Conservation (phyloP, 2,329 filamentous ascomycete species). For the Endocalyx cinctus region DNA sequence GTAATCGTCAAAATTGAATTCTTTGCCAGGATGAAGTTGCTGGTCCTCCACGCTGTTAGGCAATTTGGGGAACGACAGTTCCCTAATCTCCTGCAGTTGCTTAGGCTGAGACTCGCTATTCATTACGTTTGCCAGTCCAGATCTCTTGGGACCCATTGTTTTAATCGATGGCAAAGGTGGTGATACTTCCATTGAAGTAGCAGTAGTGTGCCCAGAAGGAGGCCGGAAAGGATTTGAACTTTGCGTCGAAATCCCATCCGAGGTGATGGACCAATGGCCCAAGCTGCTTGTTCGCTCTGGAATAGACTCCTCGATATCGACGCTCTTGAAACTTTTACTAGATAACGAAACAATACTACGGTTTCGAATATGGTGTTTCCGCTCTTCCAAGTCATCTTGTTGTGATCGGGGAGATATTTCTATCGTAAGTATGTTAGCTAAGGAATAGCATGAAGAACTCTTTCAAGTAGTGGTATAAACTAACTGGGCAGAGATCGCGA, state of each 20-base stretch:
- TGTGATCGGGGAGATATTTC: constrained; percentile 1
- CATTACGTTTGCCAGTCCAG: too few species aligned
- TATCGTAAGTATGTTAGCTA: background rate
- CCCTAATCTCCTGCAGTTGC: constrained; percentile 3
- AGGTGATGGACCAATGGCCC: constrained; percentile 37
- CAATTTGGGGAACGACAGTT: constrained; percentile 1
- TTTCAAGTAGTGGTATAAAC: too few species aligned
- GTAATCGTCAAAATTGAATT: constrained; percentile 19
- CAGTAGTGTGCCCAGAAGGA: constrained; percentile 38
- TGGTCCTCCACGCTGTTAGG: background rate
- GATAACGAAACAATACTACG: constrained; percentile 19
- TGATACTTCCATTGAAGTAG: constrained; percentile 39
- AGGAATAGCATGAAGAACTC: constrained; percentile 1
- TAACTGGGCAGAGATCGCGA: too few species aligned
- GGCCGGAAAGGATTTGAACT: constrained; percentile 38
- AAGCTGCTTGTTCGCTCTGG: constrained; percentile 33
- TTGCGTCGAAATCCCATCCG: constrained; percentile 36
- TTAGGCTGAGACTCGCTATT: constrained; percentile 7
- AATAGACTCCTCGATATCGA: constrained; percentile 32
- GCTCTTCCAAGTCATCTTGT: constrained; percentile 8
- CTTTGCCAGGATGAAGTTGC: constrained; percentile 5
- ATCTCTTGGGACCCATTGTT: too few species aligned
- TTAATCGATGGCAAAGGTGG: constrained; percentile 15
- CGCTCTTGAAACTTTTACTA: constrained; percentile 19
- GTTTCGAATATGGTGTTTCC: constrained; percentile 13